phyloP scores from a whole-genome alignment of 164 flowering plant genomes.

The Vitis amurensis region DNA sequence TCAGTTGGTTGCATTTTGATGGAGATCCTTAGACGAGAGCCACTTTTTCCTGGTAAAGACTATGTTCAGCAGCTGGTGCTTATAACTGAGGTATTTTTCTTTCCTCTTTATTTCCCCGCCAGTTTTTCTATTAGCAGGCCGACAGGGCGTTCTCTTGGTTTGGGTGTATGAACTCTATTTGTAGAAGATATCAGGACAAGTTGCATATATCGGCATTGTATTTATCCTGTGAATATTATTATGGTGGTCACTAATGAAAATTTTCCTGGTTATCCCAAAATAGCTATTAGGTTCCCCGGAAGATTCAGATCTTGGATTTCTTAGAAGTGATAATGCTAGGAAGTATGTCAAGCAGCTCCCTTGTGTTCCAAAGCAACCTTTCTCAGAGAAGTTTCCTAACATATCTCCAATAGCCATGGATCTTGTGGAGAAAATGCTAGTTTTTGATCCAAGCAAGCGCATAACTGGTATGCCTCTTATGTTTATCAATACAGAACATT shows the following conservation, averaged over 20 bases:
- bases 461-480: slow-evolving; percentile 60
- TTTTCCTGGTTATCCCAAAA: not conserved
- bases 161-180: no score
- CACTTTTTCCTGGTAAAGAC: slow-evolving; percentile 92
- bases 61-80: slow-evolving; percentile 79
- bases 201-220: no score
- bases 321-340: slow-evolving; percentile 66
- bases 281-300: slow-evolving; percentile 67
- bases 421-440: slow-evolving; percentile 88
- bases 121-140: not conserved
- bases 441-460: slow-evolving; percentile 89
- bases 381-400: slow-evolving; percentile 58
- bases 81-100: slow-evolving; percentile 64
- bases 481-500: not conserved
- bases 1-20: slow-evolving; percentile 91
- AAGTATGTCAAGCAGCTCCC: slow-evolving; percentile 66
- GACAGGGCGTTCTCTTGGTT: no score
- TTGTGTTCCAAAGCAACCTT: slow-evolving; percentile 49
- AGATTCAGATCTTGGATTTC: slow-evolving; percentile 67
- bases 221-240: not conserved
- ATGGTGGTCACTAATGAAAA: not conserved
- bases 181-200: no score
- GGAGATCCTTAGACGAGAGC: slow-evolving; percentile 73
- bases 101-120: not conserved
- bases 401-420: slow-evolving; percentile 69